These are phyloP conservation scores for Dactylis glomerata DNA, from an alignment of 176 grass and related monocot species.

Conservation along the genomic window DNA sequence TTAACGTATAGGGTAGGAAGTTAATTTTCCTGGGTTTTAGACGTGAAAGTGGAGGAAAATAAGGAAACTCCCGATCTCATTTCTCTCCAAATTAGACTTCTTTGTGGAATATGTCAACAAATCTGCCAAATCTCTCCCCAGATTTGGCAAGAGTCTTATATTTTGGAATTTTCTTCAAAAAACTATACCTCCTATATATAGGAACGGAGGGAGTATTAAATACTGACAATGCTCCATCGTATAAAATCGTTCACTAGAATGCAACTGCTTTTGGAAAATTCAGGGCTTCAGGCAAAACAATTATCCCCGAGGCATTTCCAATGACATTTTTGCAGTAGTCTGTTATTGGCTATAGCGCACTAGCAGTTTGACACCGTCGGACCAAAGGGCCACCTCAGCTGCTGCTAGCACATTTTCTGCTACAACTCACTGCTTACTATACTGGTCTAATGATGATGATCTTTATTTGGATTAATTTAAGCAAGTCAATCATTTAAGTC, in stretches of 20 bases:
- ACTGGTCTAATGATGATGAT: not conserved
- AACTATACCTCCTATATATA: too few species aligned
- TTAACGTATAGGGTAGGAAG: too few species aligned
- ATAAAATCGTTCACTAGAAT: not conserved
- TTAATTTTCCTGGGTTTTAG: too few species aligned
- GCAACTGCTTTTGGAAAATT: not conserved
- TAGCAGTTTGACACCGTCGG: not conserved
- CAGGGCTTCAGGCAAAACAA: not conserved
- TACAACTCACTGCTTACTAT: not conserved
- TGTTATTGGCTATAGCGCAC: not conserved
- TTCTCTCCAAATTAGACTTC: too few species aligned
- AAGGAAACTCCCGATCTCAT: too few species aligned
- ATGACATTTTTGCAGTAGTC: not conserved
- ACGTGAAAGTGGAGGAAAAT: too few species aligned
- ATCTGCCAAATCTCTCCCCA: too few species aligned
- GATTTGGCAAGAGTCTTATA: too few species aligned
- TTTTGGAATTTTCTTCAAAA: too few species aligned
- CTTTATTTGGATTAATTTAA: not conserved
- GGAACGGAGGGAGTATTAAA: too few species aligned
- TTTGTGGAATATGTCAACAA: too few species aligned
- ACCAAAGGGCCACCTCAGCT: not conserved
- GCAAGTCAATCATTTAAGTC: not conserved
- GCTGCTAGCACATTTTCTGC: not conserved
- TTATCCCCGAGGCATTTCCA: not conserved
- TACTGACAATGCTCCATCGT: not conserved